A percentile compares a stretch with the other conserved stretches of the same genome.
Conservation (phyloP, 106 monocot species). For the Platanthera guangdongensis region DNA sequence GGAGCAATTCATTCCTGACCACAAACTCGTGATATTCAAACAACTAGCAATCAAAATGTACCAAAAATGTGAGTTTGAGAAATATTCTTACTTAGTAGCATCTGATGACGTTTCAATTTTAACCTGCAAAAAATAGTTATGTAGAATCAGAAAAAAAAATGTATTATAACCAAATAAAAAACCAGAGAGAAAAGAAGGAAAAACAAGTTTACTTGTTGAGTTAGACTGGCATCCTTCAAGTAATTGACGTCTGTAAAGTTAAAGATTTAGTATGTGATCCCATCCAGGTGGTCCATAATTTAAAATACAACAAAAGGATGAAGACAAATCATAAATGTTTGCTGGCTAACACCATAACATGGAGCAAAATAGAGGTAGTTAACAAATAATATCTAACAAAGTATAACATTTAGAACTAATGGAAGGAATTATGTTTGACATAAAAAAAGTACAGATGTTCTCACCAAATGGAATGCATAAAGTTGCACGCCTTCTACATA, state of each 20-base stretch:
- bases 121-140: constrained; percentile 23
- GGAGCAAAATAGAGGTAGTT: too few species aligned
- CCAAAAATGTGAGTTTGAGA: not conserved
- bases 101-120: constrained; percentile 55
- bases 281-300: not conserved
- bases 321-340: not conserved
- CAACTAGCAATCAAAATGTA: not conserved
- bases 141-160: not conserved
- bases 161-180: not conserved
- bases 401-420: not conserved
- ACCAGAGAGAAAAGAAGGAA: not conserved
- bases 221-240: constrained; percentile 24
- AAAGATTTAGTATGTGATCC: constrained; percentile 1
- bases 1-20: constrained; percentile 67
- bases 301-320: not conserved
- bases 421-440: not conserved
- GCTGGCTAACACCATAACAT: not conserved
- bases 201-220: constrained; percentile 43
- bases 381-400: not conserved
- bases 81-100: constrained; percentile 60
- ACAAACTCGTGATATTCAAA: not conserved
- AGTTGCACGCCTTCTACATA: too few species aligned
- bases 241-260: constrained; percentile 30
- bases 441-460: not conserved
- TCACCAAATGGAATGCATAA: too few species aligned